These are phyloP conservation scores for Populus deltoides DNA, from an alignment of 345 rosid genomes.

Conservation along the genomic window DNA sequence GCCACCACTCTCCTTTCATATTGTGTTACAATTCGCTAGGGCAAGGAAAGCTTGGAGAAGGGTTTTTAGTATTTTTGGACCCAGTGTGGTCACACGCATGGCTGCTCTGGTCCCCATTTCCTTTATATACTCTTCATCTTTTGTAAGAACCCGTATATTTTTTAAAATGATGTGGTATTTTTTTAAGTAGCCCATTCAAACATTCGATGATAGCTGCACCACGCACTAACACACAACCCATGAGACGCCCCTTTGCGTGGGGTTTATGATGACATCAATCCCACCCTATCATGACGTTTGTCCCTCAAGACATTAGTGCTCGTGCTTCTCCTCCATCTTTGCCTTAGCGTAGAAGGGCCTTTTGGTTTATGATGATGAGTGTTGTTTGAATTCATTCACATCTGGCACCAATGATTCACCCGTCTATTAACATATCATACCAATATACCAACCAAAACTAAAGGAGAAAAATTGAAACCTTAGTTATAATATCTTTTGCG, in stretches of 20 bases:
- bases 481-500: neutral
- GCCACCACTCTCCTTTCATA: neutral
- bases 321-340: neutral
- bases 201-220: conserved; percentile 54
- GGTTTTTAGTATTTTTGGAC: conserved; percentile 15
- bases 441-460: neutral
- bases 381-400: neutral
- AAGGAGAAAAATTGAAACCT: neutral
- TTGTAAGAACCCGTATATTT: conserved; percentile 26
- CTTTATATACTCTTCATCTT: conserved; percentile 37
- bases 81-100: conserved; percentile 87
- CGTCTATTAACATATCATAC: neutral
- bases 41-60: neutral
- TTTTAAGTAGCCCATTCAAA: conserved; percentile 34
- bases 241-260: conserved; percentile 20
- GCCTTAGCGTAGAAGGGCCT: neutral
- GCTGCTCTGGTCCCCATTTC: conserved; percentile 60
- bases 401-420: neutral
- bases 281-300: conserved; percentile 62
- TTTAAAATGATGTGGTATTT: conserved; percentile 11
- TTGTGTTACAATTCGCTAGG: neutral
- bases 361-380: conserved; percentile 1
- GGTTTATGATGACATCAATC: conserved; percentile 55
- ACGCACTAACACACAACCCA: conserved; percentile 37
- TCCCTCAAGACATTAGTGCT: neutral